phyloP scores from a whole-genome alignment of 2,329 filamentous ascomycete genomes.

The Periconia sp. region DNA sequence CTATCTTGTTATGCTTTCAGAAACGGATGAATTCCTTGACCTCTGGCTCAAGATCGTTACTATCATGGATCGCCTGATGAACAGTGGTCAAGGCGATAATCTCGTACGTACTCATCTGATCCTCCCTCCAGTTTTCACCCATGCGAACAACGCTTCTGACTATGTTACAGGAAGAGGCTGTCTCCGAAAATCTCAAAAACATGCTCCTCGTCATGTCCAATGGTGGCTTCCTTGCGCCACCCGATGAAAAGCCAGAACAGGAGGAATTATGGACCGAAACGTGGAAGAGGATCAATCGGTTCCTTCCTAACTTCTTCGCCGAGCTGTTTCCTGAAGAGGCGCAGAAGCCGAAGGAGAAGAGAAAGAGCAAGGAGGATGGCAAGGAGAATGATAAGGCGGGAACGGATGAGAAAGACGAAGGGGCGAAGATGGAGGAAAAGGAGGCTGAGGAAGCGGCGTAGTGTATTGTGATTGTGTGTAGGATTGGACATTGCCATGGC shows the following conservation, averaged over 20 bases:
- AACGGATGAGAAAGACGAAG: slow-evolving; percentile 13
- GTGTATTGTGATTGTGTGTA: too few relatives aligned
- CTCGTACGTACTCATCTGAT: slow-evolving; percentile 77
- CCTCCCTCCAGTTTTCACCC: too few relatives aligned
- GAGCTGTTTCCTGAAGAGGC: slow-evolving; percentile 63
- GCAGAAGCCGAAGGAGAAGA: slow-evolving; percentile 31
- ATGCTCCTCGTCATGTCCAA: slow-evolving; percentile 94
- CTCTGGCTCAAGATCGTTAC: slow-evolving; percentile 92
- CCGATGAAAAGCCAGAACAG: slow-evolving; percentile 58
- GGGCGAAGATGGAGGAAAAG: slow-evolving; percentile 11
- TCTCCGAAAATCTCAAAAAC: slow-evolving; percentile 94
- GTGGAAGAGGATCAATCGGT: slow-evolving; percentile 64
- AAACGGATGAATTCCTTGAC: slow-evolving; percentile 88
- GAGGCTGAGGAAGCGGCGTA: slow-evolving; percentile 12
- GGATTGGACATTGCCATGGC: too few relatives aligned
- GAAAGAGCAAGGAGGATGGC: slow-evolving; percentile 19
- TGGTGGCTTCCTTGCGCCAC: slow-evolving; percentile 81
- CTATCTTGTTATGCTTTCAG: slow-evolving; percentile 82
- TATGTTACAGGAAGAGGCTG: slow-evolving; percentile 78
- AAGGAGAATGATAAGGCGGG: slow-evolving; percentile 5
- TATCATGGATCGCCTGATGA: slow-evolving; percentile 95
- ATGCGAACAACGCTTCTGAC: slow-evolving; percentile 12
- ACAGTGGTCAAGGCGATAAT: slow-evolving; percentile 89
- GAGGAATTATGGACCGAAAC: slow-evolving; percentile 67
- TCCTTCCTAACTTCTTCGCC: slow-evolving; percentile 64